Base-by-base conservation (phyloP, 73 alveolate species). In the Uronychia setigera region DNA sequence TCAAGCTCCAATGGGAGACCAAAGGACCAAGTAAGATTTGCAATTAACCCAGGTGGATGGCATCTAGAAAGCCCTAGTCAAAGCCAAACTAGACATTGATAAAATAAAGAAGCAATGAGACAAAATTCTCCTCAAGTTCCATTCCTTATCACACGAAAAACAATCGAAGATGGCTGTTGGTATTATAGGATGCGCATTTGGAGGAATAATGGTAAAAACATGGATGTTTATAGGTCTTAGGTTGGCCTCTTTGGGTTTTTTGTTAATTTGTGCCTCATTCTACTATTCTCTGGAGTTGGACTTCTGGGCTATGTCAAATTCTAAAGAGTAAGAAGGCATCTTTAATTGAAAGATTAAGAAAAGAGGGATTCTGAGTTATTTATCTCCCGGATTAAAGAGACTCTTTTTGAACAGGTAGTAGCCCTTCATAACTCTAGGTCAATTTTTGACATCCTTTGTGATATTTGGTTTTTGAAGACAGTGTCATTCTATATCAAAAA, bases 381-480 rank as follows among this genome's bases (percentile, higher is more conserved):
- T 76, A 5, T 58, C 81, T 76, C 46, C 46, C 5, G 81, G 81
- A 31, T 5, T 76, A 1, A 1, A 76, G 30, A 29, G 27, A 5
- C 46, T 76, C 59, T 30, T 76, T 9, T 1, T 76, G n/a, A 31
- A 31, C 5, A 46, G 67, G 67, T 46, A 46, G 67, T 5, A 19
- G 67, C n/a, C 5, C 19, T 5, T 5, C 67, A n/a, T 46, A 11
- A 46, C 67, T 11, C 67, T 5, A 78, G 84, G 35, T 30, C 84
- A 1, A 78, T 78, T 25, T 78, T 78, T 26, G 84, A 78, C 75
- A 78, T 78, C 75, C 84, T 78, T 31, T 78, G 84, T 30, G 84
- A 78, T 35, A 78, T 78, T 26, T 78, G 84, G 84, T 78, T 30
- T 33, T 32, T 78, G 26, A 35, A 35, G 31, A 78, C 84, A 11